Evolutionary conservation across 805 yeast species (phyloP), one percentile per base, ranked within the genome.

Genomic region (Dipodascopsis tothii): DNA sequence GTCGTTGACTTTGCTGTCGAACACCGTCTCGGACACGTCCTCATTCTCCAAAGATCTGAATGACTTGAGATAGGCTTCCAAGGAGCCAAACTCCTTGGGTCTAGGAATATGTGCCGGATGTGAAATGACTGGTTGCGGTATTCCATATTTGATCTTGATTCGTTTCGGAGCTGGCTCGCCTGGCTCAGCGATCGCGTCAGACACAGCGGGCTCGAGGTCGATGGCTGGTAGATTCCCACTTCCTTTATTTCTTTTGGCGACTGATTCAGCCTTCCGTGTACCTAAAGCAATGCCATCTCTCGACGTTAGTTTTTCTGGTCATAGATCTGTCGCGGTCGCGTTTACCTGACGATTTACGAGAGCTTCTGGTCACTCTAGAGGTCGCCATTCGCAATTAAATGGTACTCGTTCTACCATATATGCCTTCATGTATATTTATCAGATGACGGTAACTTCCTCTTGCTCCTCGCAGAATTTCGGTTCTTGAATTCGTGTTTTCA

Each of bases 11-110:
- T 75, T 71, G n/a, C 62, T 62, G 1, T 77, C 71, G 49, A 74
- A 84, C 52, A 86, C 94, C 38, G 77, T 80, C 4, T 56, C 47
- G 0, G 75, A 59, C 38, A 80, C 60, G 52, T 80, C 86, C 43
- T 80, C 88, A 27, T 58, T 60, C 17, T 78, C 78, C 14, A 82
- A 61, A 0, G 75, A 66, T 44, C 68, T 72, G 60, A 70, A 84
- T 0, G 85, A 77, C n/a, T 63, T 50, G 25, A 84, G 62, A 49
- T 71, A 75, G 1, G 60, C 66, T 4, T 62, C 65, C 33, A 82
- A 18, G 62, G 60, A 3, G 4, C 51, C 51, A 49, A 60, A 75
- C 40, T 68, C 56, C 1, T 83, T 80, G 4, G 60, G 56, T 0
- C 73, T 61, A 3, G 71, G 47, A 5, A 66, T 67, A 61, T 79